A percentile compares a stretch with the other conserved stretches of the same genome.
Conservation (phyloP, 1,139 yeast species). For the Suhomyces kunorum region DNA sequence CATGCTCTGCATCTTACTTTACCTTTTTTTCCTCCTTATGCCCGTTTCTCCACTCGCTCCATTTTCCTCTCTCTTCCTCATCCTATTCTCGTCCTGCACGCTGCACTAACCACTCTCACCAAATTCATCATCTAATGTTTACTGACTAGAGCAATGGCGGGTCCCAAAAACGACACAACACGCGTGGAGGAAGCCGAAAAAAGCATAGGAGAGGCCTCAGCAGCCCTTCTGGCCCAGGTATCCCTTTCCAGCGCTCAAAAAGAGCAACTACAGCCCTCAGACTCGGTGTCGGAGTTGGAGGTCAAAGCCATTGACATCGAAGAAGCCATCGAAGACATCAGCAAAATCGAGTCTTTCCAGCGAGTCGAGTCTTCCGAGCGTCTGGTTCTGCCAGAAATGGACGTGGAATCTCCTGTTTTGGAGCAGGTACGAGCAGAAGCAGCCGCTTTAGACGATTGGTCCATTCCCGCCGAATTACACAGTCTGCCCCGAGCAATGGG, state of each 20-base stretch:
- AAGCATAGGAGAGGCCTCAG: neutral
- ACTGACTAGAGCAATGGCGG: neutral
- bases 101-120: neutral
- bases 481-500: constrained; percentile 10
- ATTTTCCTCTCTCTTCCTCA: neutral
- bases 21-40: too few species aligned
- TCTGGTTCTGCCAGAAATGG: constrained; percentile 3
- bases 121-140: constrained; percentile 1
- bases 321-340: constrained; percentile 9
- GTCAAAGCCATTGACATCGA: constrained; percentile 9
- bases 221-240: neutral
- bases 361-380: neutral
- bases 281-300: constrained; percentile 3
- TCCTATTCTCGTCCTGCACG: neutral
- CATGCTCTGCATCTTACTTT: too few species aligned
- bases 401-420: constrained; percentile 1
- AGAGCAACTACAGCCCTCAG: neutral
- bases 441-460: constrained; percentile 5
- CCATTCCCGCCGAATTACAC: neutral
- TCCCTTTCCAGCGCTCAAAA: neutral
- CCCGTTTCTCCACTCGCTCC: too few species aligned
- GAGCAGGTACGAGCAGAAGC: constrained; percentile 6
- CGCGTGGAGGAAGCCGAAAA: neutral
- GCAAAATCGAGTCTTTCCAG: constrained; percentile 5
- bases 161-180: neutral